Base-by-base conservation (phyloP, 2,329 filamentous ascomycete species). In the Aureobasidium sp. region DNA sequence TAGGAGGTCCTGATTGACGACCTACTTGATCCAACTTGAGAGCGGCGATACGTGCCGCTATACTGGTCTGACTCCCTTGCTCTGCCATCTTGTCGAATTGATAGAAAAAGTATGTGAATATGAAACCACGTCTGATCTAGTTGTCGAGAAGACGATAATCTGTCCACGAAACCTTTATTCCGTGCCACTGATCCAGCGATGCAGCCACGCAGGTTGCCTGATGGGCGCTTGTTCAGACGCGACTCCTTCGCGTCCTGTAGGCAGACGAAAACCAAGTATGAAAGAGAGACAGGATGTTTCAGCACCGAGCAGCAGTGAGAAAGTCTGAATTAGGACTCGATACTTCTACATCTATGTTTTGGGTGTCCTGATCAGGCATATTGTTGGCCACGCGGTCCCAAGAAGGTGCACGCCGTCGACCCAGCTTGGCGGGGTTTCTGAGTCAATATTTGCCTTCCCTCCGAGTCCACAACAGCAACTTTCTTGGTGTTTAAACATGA, bases 11-110 rank as follows among this genome's bases (percentile, higher is more conserved):
- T 33, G 81, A 76, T 10, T 76, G 69, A 11, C 75, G 75, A 11
- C 76, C 78, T 20, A 83, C 80, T 68, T 84, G 77, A 51, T 82
- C 77, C 47, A 84, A 75, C 68, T 84, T 83, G 60, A 85, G 71
- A 3, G 80, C 79, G 2, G 82, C 82, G 65, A 85, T 84, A 66
- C 83, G 81, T 55, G 80, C 78, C 67, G 78, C 79, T 70, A 85
- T 81, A 25, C 80, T 79, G 5, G 69, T 68, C 13, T 62, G 43
- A 18, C 55, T 64, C 9, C 55, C 47, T 56, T 64, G 63, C 33
- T 69, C 67, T 42, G 66, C 60, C 69, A 70, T 70, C 15, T 16
- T 45, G 38, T 43, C 18, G 2, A 20, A 36, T 8, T 33, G 27
- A 23, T 33, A 4, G 13, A n/a, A 20, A 18, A 42, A 29, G 20